Evolutionary conservation across 768 basidiomycete species (phyloP), one percentile per base, ranked within the genome.

Genomic region (Coprinopsis marcescibilis): DNA sequence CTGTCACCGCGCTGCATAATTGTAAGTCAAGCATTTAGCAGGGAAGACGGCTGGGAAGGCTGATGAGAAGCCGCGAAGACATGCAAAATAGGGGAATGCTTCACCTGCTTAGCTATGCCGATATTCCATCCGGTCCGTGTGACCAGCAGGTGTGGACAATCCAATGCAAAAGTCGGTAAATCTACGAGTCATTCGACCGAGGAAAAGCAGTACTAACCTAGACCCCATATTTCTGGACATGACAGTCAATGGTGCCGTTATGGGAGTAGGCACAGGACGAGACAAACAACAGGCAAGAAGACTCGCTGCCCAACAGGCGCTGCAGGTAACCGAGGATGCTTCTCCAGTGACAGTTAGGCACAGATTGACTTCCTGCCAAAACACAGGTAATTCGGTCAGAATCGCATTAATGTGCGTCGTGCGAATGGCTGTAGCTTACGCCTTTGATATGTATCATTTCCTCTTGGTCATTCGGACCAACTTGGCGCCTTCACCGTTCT

Each of bases 161-260:
- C n/a, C 59, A 69, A 17, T 83, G 79, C 61, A 81, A 77, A 64
- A 66, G 83, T 82, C 53, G 54, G 76, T 45, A 4, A 2, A 15
- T 19, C 17, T 19, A 23, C 20, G 21, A 14, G 17, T 36, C n/a
- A 19, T 19, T 33, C 13, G 10, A 23, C 20, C 19, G 19, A 42
- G 40, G 36, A 13, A 27, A 23, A 8, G 12, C 20, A 34, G 40
- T 30, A 44, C 46, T 50, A 48, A 42, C 25, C 10, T 14, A 3
- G 32, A 39, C 42, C 10, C 49, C 17, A n/a, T n/a, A n/a, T n/a
- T n/a, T n/a, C n/a, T n/a, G n/a, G n/a, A n/a, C n/a, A n/a, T n/a
- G n/a, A n/a, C n/a, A 83, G 81, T 82, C 32, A 53, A 61, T 24
- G 77, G 73, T 5, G 60, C 68, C 46, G 61, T 68, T 6, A 69